Conservation (phyloP, 2,329 filamentous ascomycete species). For the Pseudogymnoascus sp. region DNA sequence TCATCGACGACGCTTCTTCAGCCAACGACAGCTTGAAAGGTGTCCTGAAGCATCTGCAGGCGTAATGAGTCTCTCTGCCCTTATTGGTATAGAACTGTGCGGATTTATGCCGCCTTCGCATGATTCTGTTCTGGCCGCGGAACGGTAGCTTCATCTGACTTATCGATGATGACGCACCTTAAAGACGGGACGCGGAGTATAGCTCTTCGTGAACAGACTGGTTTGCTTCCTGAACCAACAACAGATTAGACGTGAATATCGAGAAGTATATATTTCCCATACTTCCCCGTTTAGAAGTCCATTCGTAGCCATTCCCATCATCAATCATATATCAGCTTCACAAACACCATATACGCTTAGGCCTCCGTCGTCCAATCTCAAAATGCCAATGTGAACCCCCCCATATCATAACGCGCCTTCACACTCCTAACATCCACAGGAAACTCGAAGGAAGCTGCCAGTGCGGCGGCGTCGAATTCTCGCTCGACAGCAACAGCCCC, state of each 20-base stretch:
- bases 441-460: conserved; percentile 41
- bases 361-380: background rate
- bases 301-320: background rate
- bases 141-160: background rate
- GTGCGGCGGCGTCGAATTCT: conserved; percentile 39
- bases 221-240: background rate
- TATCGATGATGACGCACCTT: background rate
- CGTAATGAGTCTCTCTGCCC: background rate
- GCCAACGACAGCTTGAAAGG: background rate
- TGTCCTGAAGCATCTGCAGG: background rate
- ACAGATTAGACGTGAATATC: background rate
- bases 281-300: background rate
- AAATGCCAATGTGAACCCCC: background rate
- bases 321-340: background rate
- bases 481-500: conserved; percentile 36
- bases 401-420: background rate
- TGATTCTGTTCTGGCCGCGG: background rate
- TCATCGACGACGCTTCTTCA: background rate
- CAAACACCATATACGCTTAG: background rate
- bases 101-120: background rate
- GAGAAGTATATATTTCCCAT: background rate
- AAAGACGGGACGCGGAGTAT: background rate
- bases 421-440: conserved; percentile 22
- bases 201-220: background rate
- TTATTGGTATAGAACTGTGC: background rate